Evolutionary conservation across 2,329 filamentous ascomycete species (phyloP).

Genomic region (Epichloe gansuensis): DNA sequence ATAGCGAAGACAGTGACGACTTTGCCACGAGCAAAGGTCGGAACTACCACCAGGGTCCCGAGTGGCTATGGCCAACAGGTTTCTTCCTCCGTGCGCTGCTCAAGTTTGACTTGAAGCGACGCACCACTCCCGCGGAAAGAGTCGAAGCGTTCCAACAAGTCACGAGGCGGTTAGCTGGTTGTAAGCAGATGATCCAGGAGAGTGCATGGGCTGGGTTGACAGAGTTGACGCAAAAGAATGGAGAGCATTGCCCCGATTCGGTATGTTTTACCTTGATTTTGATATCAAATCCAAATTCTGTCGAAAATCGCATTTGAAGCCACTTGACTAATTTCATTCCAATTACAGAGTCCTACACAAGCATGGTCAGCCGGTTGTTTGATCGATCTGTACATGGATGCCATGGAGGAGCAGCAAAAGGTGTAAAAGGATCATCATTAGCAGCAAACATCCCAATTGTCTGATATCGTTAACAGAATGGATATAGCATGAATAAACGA

Average conservation of each 20-base stretch:
- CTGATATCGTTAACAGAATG: not conserved
- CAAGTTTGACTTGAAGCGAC: slow-evolving; percentile 73
- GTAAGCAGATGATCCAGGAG: slow-evolving; percentile 70
- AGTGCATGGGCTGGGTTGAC: slow-evolving; percentile 83
- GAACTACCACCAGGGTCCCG: slow-evolving; percentile 96
- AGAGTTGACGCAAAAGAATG: slow-evolving; percentile 85
- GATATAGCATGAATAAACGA: not conserved
- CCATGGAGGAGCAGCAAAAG: slow-evolving; percentile 40
- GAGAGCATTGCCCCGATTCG: slow-evolving; percentile 75
- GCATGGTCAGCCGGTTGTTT: slow-evolving; percentile 93
- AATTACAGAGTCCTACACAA: slow-evolving; percentile 70
- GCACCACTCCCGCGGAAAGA: slow-evolving; percentile 46
- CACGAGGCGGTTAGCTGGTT: slow-evolving; percentile 67
- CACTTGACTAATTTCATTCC: not conserved
- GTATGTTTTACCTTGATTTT: slow-evolving; percentile 32
- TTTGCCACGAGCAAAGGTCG: slow-evolving; percentile 88
- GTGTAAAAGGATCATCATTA: not conserved
- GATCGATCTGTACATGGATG: slow-evolving; percentile 94
- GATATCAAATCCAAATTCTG: not conserved
- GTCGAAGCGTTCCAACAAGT: slow-evolving; percentile 93
- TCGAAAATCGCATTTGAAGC: too few species aligned
- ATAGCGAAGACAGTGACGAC: slow-evolving; percentile 83
- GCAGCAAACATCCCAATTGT: not conserved
- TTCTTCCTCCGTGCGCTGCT: slow-evolving; percentile 89
- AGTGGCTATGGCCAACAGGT: slow-evolving; percentile 96